Base-by-base conservation (phyloP, 768 basidiomycete species). In the Chalciporus chontae region DNA sequence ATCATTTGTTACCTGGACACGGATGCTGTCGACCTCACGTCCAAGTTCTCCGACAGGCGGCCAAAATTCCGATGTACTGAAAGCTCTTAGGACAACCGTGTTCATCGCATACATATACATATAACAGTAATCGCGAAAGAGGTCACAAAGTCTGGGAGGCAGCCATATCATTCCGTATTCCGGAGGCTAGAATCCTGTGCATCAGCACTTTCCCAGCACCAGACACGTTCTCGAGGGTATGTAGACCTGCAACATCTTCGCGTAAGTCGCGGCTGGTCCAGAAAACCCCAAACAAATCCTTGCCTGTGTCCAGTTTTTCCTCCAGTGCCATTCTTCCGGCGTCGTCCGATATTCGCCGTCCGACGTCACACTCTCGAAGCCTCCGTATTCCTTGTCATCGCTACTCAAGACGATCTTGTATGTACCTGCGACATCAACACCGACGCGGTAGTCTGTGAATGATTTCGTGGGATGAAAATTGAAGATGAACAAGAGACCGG, bases 401-500 rank as follows among this genome's bases (percentile, higher is more conserved):
- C 84, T 92, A 52, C 77, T 84, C 44, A 99, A 73, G 4, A 91
- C 72, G 53, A 92, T 78, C 43, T 71, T 75, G 69, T 98, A 98
- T 69, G 94, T 84, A 9, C 96, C 96, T 23, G 88, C 70, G 43
- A 69, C 78, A 31, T 97, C 85, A 18, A 95, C 81, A 5, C 96
- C 96, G 45, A 98, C 85, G 41, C 94, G 84, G 70, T 97, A 99
- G 69, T 97, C 93, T 40, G 84, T 82, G 73, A 84, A 99, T 52
- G 93, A 95, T 36, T 89, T 69, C n/a, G 79, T 81, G 5, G 91
- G 85, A 73, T 97, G 85, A 78, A 98, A 95, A 72, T 99, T 98
- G 80, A 96, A 98, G 59, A 98, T 77, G 74, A 97, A 99, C 40
- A 99, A 71, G 38, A 98, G 77, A 27, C 91, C 89, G 17, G 89